These are phyloP conservation scores for Pseudomicrostroma phylloplanum DNA, from an alignment of 1,284 basidiomycete genomes.

Conservation along the genomic window DNA sequence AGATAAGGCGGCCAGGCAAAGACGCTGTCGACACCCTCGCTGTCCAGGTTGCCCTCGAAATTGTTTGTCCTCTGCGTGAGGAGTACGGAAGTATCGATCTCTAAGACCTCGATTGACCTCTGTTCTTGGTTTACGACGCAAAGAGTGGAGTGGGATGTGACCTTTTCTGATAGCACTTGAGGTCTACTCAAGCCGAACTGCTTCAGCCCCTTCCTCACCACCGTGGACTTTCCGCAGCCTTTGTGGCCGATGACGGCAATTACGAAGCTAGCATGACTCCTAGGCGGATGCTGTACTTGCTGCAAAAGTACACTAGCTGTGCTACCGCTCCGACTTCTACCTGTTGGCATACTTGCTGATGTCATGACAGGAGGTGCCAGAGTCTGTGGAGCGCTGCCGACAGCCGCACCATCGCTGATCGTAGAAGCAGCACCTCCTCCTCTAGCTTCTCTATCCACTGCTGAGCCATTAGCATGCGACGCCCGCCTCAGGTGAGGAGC, in stretches of 20 bases:
- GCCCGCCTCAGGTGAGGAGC: not conserved
- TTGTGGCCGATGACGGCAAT: conserved; percentile 42
- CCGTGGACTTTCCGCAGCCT: conserved; percentile 39
- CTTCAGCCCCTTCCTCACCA: conserved; percentile 41
- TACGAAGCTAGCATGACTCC: conserved; percentile 40
- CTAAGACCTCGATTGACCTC: conserved; percentile 42
- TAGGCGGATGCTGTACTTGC: conserved; percentile 36
- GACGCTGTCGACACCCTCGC: conserved; percentile 27
- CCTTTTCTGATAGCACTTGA: conserved; percentile 35
- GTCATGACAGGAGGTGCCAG: not conserved
- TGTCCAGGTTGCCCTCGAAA: too few species aligned
- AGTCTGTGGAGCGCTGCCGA: not conserved
- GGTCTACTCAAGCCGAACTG: conserved; percentile 43
- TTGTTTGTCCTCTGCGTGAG: conserved; percentile 14
- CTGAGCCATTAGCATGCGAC: not conserved
- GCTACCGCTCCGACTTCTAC: conserved; percentile 39
- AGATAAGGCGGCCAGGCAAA: conserved; percentile 44
- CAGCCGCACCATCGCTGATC: not conserved
- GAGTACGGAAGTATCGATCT: conserved; percentile 40
- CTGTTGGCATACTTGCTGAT: conserved; percentile 2
- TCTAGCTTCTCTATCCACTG: not conserved
- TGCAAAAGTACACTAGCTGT: conserved; percentile 33
- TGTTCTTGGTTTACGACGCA: conserved; percentile 44
- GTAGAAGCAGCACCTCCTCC: not conserved
- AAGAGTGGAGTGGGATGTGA: conserved; percentile 41